Conservation (phyloP, 306 rosid species). For the Comarum palustre region DNA sequence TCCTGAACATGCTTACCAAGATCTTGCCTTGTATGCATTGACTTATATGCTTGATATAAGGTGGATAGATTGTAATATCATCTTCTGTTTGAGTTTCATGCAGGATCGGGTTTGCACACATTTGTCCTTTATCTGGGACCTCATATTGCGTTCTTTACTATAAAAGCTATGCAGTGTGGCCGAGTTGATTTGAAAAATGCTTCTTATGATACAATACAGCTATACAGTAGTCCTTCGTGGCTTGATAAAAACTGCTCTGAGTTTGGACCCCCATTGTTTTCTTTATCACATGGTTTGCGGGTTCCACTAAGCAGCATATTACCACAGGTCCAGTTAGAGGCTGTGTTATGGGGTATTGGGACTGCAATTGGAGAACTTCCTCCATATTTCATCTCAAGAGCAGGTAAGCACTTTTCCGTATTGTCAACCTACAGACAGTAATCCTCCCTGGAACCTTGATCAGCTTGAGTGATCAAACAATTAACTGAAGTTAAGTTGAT, state of each 20-base stretch:
- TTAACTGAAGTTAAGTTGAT: not conserved
- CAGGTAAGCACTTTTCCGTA: slow-evolving; percentile 52
- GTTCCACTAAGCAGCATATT: slow-evolving; percentile 86
- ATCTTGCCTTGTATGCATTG: not conserved
- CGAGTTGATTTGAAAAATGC: slow-evolving; percentile 94
- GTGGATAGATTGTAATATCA: slow-evolving; percentile 8
- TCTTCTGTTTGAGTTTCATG: slow-evolving; percentile 27
- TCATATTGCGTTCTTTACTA: slow-evolving; percentile 85
- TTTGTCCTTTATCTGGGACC: slow-evolving; percentile 98
- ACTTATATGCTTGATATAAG: not conserved
- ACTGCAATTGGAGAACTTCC: slow-evolving; percentile 99
- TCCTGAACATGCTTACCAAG: slow-evolving; percentile 3
- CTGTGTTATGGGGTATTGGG: slow-evolving; percentile 92
- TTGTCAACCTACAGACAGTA: not conserved
- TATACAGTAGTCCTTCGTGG: slow-evolving; percentile 86
- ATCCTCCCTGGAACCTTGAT: not conserved
- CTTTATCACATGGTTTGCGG: slow-evolving; percentile 52
- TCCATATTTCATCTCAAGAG: slow-evolving; percentile 97
- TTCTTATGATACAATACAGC: slow-evolving; percentile 86
- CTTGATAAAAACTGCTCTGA: slow-evolving; percentile 84
- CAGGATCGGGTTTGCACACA: slow-evolving; percentile 99
- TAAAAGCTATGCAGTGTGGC: slow-evolving; percentile 93
- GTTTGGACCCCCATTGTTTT: slow-evolving; percentile 78
- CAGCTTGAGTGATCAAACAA: not conserved
- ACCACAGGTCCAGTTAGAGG: slow-evolving; percentile 87